A percentile compares a stretch with the other conserved stretches of the same genome.
These are phyloP conservation scores for Ricinus communis DNA, from an alignment of 345 rosid species.

Conservation along the genomic window DNA sequence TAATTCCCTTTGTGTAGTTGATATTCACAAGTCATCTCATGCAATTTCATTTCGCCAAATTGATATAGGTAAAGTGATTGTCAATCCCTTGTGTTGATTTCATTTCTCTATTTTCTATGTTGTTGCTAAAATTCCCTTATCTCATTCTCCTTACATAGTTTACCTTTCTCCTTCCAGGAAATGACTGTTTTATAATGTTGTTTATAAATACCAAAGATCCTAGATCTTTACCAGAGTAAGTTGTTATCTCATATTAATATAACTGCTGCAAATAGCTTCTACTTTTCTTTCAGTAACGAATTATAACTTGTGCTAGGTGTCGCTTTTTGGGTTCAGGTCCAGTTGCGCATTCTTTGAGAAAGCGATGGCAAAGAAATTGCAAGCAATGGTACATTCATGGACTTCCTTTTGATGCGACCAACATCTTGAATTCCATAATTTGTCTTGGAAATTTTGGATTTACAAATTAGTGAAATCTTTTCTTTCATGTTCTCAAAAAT, in stretches of 20 bases:
- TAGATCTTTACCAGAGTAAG: conserved; percentile 70
- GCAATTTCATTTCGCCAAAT: conserved; percentile 46
- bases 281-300: conserved; percentile 16
- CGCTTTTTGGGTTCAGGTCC: conserved; percentile 58
- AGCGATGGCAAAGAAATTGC: conserved; percentile 59
- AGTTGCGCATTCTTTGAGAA: conserved; percentile 40
- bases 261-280: conserved; percentile 5
- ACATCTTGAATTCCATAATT: conserved; percentile 11
- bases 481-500: conserved; percentile 4
- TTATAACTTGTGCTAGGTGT: conserved; percentile 44
- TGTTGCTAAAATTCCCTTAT: not conserved
- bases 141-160: not conserved
- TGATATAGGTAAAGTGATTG: conserved; percentile 45
- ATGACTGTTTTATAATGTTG: conserved; percentile 51
- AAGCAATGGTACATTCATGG: conserved; percentile 47
- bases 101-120: not conserved
- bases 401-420: conserved; percentile 8
- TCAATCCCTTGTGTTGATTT: not conserved
- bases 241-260: conserved; percentile 20
- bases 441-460: not conserved
- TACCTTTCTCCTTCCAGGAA: conserved; percentile 41
- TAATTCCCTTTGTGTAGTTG: conserved; percentile 55
- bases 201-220: conserved; percentile 52
- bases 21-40: conserved; percentile 43
- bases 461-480: not conserved